Percentiles rank a stretch among this genome's conserved stretches.
phyloP scores from a whole-genome alignment of 2,329 filamentous ascomycete species.

The Arachnopeziza araneosa region DNA sequence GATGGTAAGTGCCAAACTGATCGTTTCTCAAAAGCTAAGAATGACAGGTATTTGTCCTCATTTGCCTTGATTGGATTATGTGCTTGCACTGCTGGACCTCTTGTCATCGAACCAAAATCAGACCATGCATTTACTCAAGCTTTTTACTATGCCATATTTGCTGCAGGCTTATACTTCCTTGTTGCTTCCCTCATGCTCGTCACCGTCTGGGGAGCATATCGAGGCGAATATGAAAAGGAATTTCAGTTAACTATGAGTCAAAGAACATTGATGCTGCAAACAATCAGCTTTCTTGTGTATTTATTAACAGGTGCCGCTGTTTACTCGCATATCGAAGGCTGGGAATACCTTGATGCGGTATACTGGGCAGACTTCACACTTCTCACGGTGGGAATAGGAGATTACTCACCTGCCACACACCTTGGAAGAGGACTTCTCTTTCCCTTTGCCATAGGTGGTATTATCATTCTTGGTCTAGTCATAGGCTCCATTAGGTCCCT shows the following conservation, averaged over 20 bases:
- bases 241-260: constrained; percentile 76
- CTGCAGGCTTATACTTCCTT: constrained; percentile 70
- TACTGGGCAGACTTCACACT: constrained; percentile 74
- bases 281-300: constrained; percentile 79
- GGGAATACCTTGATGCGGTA: constrained; percentile 71
- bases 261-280: constrained; percentile 84
- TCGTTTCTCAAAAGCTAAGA: not conserved
- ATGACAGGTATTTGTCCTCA: constrained; percentile 48
- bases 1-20: constrained; percentile 50
- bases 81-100: constrained; percentile 57
- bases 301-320: constrained; percentile 59
- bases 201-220: constrained; percentile 72
- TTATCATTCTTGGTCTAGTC: constrained; percentile 54
- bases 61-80: constrained; percentile 51
- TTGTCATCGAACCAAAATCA: constrained; percentile 40
- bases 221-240: constrained; percentile 66
- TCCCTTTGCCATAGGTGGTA: constrained; percentile 76
- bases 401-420: constrained; percentile 42
- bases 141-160: constrained; percentile 80
- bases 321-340: constrained; percentile 67
- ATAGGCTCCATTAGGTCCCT: constrained; percentile 71
- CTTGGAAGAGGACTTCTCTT: constrained; percentile 68
- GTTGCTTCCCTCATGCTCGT: constrained; percentile 70
- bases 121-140: constrained; percentile 69
- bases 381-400: constrained; percentile 61